phyloP scores from a whole-genome alignment of 1,284 basidiomycete genomes.

The Ustilago esculenta region DNA sequence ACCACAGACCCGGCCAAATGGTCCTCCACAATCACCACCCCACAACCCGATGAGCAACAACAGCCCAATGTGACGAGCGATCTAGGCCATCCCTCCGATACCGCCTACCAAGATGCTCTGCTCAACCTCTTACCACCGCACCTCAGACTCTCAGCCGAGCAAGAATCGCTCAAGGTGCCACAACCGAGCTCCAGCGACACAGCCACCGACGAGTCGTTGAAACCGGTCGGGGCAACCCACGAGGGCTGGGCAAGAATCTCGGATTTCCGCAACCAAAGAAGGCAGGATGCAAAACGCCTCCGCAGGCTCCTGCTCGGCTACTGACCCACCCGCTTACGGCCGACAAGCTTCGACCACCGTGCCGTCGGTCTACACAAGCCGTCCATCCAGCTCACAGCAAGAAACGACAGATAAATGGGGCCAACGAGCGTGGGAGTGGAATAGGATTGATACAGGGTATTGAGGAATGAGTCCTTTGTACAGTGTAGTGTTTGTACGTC shows the following conservation, averaged over 20 bases:
- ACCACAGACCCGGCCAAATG: constrained; percentile 39
- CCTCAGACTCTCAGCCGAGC: background rate
- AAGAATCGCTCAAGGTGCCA: constrained; percentile 6
- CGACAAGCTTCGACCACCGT: too few species aligned
- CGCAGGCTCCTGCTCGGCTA: constrained; percentile 28
- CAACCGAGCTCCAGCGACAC: too few species aligned
- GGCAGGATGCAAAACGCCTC: constrained; percentile 27
- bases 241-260: constrained; percentile 33
- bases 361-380: too few species aligned
- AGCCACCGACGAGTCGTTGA: background rate
- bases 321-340: constrained; percentile 1
- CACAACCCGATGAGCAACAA: background rate
- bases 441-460: too few species aligned
- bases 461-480: too few species aligned
- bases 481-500: too few species aligned
- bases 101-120: constrained; percentile 52
- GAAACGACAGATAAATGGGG: too few species aligned
- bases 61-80: constrained; percentile 13
- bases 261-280: constrained; percentile 30
- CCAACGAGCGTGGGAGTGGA: too few species aligned
- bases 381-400: too few species aligned
- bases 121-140: constrained; percentile 16
- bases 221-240: constrained; percentile 5
- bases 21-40: constrained; percentile 3
- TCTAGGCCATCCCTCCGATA: constrained; percentile 42